Conservation (phyloP, 306 rosid species). For the Malus asiatica region DNA sequence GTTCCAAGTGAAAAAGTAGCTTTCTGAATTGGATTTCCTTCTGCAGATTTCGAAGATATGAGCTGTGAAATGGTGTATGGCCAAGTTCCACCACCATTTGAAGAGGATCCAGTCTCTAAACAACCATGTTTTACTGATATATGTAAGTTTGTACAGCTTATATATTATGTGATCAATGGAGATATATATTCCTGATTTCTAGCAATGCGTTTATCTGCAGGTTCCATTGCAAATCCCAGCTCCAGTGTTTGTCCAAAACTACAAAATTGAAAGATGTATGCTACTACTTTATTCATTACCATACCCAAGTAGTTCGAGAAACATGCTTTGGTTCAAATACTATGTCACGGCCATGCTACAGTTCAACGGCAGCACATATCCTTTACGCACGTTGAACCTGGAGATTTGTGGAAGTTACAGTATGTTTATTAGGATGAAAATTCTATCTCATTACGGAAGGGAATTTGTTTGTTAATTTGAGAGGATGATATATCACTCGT, state of each 20-base stretch:
- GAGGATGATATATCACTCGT: background rate
- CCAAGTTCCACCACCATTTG: constrained; percentile 70
- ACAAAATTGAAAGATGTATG: constrained; percentile 38
- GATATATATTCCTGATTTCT: constrained; percentile 13
- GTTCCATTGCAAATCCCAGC: constrained; percentile 60
- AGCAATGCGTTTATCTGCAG: constrained; percentile 33
- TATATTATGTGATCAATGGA: background rate
- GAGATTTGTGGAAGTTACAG: background rate
- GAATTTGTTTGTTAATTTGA: background rate
- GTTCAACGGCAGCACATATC: constrained; percentile 1
- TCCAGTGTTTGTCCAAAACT: constrained; percentile 59
- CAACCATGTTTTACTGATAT: constrained; percentile 71
- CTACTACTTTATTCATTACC: background rate
- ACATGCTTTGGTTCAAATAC: background rate
- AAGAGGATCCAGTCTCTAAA: constrained; percentile 81
- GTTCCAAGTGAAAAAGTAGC: background rate
- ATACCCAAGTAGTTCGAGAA: background rate
- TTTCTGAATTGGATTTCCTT: background rate
- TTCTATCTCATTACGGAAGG: background rate
- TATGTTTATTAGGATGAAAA: background rate
- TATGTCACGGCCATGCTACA: background rate
- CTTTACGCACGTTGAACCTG: background rate
- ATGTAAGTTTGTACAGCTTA: constrained; percentile 39
- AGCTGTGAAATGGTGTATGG: constrained; percentile 97
- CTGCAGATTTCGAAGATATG: constrained; percentile 88